Base-by-base conservation (phyloP, 331 rosid genomes). In the Ulmus americana region DNA sequence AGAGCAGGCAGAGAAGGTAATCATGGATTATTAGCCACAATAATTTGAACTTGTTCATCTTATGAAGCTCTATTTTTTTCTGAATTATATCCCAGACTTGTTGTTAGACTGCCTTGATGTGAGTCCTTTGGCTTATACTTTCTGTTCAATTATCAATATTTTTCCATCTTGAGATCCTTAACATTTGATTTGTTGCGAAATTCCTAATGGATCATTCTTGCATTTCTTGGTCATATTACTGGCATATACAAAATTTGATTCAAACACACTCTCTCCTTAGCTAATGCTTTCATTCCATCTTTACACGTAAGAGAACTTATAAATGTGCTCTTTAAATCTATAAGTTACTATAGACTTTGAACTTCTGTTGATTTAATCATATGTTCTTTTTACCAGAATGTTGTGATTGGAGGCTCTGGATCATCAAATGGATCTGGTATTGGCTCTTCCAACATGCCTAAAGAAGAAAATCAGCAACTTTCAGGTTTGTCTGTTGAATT, bases 361-460 rank as follows among this genome's bases (percentile, higher is more conserved):
- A 49, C 59, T 42, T 55, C 54, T 63, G 6, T 57, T n/a, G 6
- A 39, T 7, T 54, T 63, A 10, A 22, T 63, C 35, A 13, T 52
- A 61, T 14, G 50, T 8, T n/a, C 12, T 2, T 66, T 70, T 71
- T 59, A 48, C 64, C 88, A 94, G 97, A 74, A 57, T 45, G 51
- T 45, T 62, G 74, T 44, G 43, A 80, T 76, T 70, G 76, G 67
- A 68, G 90, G 77, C 68, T 82, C 80, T 43, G 81, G 70, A 40
- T 82, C 91, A 55, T 80, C 87, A 48, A 79, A 80, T 74, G 72
- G 65, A 70, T 83, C 86, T 70, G 90, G 84, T 51, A 85, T 84
- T 56, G 79, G 82, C 73, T 77, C 87, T 8, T 86, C 86, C 47
- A 78, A 77, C 72, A 77, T 87, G 9, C 80, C 90, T 0, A 88